These are phyloP conservation scores for Vigna trinervia DNA, from an alignment of 306 rosid species.

Conservation along the genomic window DNA sequence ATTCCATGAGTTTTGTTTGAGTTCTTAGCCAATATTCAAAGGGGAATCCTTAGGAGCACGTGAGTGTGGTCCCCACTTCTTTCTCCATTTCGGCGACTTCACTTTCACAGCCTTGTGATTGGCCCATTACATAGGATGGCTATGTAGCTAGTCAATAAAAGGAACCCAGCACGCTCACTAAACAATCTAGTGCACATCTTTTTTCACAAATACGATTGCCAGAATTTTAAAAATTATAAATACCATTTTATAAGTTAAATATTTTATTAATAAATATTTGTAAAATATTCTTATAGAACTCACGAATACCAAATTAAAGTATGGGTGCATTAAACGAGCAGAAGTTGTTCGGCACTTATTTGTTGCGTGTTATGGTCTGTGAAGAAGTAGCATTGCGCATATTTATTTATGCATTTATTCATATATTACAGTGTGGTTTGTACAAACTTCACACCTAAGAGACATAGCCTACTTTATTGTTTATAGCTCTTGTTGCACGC, in stretches of 20 bases:
- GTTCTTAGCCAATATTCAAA: not conserved
- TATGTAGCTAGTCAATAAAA: constrained; percentile 13
- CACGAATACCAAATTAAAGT: too few species aligned
- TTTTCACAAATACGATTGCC: not conserved
- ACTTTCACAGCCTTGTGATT: constrained; percentile 39
- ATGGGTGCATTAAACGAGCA: too few species aligned
- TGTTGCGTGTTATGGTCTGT: not conserved
- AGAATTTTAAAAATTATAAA: not conserved
- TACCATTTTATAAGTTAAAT: too few species aligned
- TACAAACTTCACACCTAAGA: constrained; percentile 4
- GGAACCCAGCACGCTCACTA: constrained; percentile 13
- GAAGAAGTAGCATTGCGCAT: not conserved
- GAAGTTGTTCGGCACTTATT: not conserved
- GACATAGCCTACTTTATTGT: constrained; percentile 1
- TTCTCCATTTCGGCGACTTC: not conserved
- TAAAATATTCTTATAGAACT: too few species aligned
- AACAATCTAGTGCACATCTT: not conserved
- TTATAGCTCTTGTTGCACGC: not conserved
- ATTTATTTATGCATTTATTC: not conserved
- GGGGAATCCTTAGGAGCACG: not conserved
- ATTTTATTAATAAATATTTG: too few species aligned
- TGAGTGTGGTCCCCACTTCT: constrained; percentile 31
- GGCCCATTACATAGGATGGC: constrained; percentile 25
- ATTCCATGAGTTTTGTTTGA: not conserved
- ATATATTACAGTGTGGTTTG: not conserved